phyloP scores from a whole-genome alignment of 805 yeast species.

The Myxozyma neotropica region DNA sequence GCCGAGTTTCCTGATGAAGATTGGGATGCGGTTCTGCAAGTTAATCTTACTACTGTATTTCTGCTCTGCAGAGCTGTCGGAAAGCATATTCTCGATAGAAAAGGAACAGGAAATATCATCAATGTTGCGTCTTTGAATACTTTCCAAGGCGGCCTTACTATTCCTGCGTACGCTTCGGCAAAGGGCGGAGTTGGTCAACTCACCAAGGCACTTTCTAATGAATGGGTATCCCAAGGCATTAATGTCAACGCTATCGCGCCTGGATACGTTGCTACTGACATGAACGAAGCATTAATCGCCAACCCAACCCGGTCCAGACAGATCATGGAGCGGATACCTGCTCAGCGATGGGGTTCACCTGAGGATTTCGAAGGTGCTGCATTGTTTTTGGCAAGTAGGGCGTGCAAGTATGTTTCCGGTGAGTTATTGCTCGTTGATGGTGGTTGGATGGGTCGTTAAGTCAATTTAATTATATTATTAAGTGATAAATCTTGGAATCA shows the following conservation, averaged over 20 bases:
- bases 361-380: conserved; percentile 53
- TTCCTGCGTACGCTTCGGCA: conserved; percentile 49
- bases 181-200: conserved; percentile 48
- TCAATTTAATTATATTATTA: neutral
- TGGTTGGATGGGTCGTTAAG: conserved; percentile 33
- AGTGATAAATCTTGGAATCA: neutral
- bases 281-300: conserved; percentile 45
- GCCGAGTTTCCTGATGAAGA: conserved; percentile 46
- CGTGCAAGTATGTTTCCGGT: conserved; percentile 56
- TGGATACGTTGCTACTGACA: conserved; percentile 53
- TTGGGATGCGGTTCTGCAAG: conserved; percentile 47
- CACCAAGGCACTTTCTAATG: conserved; percentile 49
- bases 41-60: conserved; percentile 48
- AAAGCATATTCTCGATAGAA: conserved; percentile 43
- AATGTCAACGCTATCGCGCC: conserved; percentile 55
- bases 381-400: conserved; percentile 53
- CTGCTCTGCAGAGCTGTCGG: conserved; percentile 47
- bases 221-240: conserved; percentile 51
- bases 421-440: conserved; percentile 50
- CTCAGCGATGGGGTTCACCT: conserved; percentile 53
- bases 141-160: conserved; percentile 48
- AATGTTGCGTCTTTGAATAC: conserved; percentile 50
- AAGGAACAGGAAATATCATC: conserved; percentile 47
- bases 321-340: conserved; percentile 48
- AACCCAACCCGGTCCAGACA: conserved; percentile 39